Conservation (phyloP, 208 protist species). For the Porcisia hertigi region DNA sequence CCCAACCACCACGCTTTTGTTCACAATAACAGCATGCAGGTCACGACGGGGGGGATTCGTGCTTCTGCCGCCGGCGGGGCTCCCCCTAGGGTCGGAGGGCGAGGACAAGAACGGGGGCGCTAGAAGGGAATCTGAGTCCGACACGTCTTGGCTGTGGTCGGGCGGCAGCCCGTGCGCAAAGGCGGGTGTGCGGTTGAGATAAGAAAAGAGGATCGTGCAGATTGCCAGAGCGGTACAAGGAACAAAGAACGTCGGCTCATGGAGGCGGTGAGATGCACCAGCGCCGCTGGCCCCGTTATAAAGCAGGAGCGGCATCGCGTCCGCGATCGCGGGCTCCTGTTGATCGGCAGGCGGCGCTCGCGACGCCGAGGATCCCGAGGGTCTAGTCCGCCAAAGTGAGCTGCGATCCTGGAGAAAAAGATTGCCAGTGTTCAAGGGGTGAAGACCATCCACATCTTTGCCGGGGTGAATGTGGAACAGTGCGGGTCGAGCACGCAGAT, state of each 20-base stretch:
- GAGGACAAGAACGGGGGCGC: not conserved
- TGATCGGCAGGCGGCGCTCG: not conserved
- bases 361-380: not conserved
- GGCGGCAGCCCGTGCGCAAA: conserved; percentile 11
- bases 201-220: conserved; percentile 59
- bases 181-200: conserved; percentile 32
- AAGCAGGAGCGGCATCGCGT: conserved; percentile 25
- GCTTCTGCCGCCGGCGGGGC: not conserved
- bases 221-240: conserved; percentile 67
- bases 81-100: not conserved
- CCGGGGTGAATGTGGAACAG: conserved; percentile 63
- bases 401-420: conserved; percentile 66
- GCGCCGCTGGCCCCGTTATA: conserved; percentile 22
- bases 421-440: conserved; percentile 90
- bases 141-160: not conserved
- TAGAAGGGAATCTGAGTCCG: not conserved
- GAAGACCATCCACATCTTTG: conserved; percentile 95
- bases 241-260: conserved; percentile 64
- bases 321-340: conserved; percentile 1
- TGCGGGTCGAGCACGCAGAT: conserved; percentile 78
- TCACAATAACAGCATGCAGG: conserved; percentile 92
- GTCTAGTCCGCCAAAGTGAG: conserved; percentile 23
- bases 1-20: conserved; percentile 94
- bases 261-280: conserved; percentile 30
- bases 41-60: conserved; percentile 11